A percentile compares a stretch with the other conserved stretches of the same genome.
Evolutionary conservation across 176 grass and related monocot genomes (phyloP).

Genomic region (Oryza longistaminata): DNA sequence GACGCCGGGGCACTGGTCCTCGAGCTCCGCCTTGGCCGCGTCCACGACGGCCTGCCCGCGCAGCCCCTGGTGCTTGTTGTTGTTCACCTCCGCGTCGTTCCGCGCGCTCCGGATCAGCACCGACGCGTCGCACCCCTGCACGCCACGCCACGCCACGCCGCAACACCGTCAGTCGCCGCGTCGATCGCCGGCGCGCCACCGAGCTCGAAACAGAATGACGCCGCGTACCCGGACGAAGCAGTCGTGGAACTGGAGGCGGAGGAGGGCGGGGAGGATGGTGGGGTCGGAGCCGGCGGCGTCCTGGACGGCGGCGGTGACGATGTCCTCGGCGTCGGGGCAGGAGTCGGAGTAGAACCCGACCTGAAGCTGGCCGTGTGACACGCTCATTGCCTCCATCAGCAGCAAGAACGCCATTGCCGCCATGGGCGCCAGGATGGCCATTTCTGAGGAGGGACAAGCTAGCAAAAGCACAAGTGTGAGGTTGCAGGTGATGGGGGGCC

Average conservation of each 20-base stretch:
- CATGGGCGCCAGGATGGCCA: conserved; percentile 2
- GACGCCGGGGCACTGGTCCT: conserved; percentile 68
- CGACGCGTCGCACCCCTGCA: conserved; percentile 86
- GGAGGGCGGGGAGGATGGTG: conserved; percentile 67
- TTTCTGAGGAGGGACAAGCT: not conserved
- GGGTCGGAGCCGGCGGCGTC: conserved; percentile 51
- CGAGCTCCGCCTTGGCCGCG: conserved; percentile 64
- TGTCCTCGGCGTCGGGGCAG: conserved; percentile 72
- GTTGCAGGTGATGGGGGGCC: conserved; percentile 2
- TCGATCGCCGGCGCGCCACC: too few species aligned
- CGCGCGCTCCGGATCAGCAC: conserved; percentile 50
- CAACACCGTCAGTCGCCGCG: not conserved
- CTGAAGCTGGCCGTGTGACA: conserved; percentile 49
- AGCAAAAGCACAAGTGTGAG: not conserved
- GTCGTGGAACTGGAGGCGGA: conserved; percentile 76
- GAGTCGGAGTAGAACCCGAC: conserved; percentile 71
- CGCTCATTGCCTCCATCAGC: conserved; percentile 22
- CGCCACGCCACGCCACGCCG: too few species aligned
- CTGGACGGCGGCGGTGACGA: conserved; percentile 58
- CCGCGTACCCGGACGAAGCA: conserved; percentile 63
- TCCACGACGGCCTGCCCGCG: conserved; percentile 63
- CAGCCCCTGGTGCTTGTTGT: conserved; percentile 68
- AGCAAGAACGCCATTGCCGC: conserved; percentile 30
- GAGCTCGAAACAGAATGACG: too few species aligned
- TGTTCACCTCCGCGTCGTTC: conserved; percentile 56